These are phyloP conservation scores for Tolypocladium endophyticum DNA, from an alignment of 2,329 filamentous ascomycete species.

Conservation along the genomic window DNA sequence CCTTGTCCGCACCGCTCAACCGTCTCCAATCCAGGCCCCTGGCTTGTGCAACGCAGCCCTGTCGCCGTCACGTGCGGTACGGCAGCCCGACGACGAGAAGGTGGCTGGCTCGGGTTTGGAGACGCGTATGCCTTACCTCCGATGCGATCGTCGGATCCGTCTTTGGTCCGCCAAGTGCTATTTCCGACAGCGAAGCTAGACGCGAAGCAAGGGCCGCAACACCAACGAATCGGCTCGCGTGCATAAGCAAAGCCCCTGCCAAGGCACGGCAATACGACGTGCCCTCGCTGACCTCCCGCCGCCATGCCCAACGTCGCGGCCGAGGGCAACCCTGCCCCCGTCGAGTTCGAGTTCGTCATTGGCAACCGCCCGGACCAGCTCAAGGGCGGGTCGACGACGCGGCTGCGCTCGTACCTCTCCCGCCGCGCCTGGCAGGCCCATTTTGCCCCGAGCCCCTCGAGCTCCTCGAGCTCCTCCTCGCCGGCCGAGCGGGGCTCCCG, in stretches of 20 bases:
- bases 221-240: background rate
- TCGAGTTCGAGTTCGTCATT: constrained; percentile 11
- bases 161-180: background rate
- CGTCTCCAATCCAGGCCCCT: background rate
- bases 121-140: background rate
- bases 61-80: background rate
- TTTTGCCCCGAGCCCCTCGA: background rate
- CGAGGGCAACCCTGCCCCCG: background rate
- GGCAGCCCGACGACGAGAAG: background rate
- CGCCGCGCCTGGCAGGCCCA: constrained; percentile 10
- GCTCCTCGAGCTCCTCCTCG: background rate
- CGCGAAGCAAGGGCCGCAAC: background rate
- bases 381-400: constrained; percentile 8
- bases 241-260: background rate
- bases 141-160: background rate
- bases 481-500: background rate
- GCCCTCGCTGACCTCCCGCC: background rate
- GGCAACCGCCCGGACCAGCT: constrained; percentile 12
- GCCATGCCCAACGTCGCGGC: background rate
- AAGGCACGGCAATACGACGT: background rate
- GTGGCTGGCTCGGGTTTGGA: background rate
- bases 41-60: background rate
- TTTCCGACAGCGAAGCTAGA: background rate
- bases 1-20: background rate
- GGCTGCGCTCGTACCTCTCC: constrained; percentile 11